phyloP scores from a whole-genome alignment of 108 stramenopile genomes.

The Nitzschia putrida region DNA sequence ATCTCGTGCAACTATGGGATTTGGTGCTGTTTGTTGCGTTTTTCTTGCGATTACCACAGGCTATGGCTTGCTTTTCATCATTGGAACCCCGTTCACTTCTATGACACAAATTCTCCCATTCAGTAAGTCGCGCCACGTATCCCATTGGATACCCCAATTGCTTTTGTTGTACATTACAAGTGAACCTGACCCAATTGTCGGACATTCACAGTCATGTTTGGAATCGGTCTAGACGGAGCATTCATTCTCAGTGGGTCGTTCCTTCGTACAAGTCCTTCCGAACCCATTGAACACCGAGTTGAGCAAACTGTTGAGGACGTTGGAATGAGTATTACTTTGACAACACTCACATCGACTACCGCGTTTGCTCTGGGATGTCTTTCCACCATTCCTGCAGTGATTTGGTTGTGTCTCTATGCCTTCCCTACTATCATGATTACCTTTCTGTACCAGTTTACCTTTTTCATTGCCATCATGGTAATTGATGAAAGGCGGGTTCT shows the following conservation, averaged over 20 bases:
- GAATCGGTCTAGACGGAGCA: constrained; percentile 36
- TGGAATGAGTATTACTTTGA: constrained; percentile 36
- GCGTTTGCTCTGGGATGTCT: constrained; percentile 33
- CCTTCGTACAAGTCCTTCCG: constrained; percentile 9
- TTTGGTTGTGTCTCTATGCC: constrained; percentile 35
- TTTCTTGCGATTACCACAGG: constrained; percentile 6
- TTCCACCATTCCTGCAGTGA: constrained; percentile 28
- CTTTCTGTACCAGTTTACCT: constrained; percentile 31
- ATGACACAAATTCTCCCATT: constrained; percentile 22
- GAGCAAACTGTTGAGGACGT: constrained; percentile 26
- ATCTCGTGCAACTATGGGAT: too few species aligned
- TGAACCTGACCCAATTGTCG: too few species aligned
- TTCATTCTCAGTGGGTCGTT: constrained; percentile 27
- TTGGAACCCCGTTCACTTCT: constrained; percentile 19
- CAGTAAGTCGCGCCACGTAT: constrained; percentile 2
- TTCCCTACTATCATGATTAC: constrained; percentile 15
- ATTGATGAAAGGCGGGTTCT: constrained; percentile 28
- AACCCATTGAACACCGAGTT: constrained; percentile 19
- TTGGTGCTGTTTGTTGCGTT: too few species aligned
- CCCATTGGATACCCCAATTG: too few species aligned
- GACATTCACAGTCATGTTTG: constrained; percentile 22
- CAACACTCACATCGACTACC: constrained; percentile 27
- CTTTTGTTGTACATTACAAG: too few species aligned
- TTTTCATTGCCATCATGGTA: constrained; percentile 27
- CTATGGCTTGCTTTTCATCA: constrained; percentile 28